phyloP scores from a whole-genome alignment of 225 moss, liverwort and hornwort genomes.

The Thuidium tamariscinum region DNA sequence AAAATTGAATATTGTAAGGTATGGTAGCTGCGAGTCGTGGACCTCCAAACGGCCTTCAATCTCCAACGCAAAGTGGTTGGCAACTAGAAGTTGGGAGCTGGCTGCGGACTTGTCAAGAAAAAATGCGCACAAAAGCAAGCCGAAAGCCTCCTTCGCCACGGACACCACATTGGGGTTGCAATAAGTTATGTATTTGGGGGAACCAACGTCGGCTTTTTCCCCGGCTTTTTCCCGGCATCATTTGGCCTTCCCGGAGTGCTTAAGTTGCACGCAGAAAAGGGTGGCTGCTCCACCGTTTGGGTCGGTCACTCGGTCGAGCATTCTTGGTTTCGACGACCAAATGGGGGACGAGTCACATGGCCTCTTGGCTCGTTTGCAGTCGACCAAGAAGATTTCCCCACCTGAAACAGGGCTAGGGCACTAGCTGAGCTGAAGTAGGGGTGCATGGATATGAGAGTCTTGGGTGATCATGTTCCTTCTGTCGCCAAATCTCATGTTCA shows the following conservation, averaged over 20 bases:
- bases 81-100: slow-evolving; percentile 3
- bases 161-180: not conserved
- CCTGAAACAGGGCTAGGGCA: no score
- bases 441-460: not conserved
- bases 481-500: not conserved
- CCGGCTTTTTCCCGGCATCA: not conserved
- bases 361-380: not conserved
- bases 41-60: not conserved
- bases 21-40: no score
- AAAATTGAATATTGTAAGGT: no score
- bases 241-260: not conserved
- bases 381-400: not conserved
- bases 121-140: not conserved
- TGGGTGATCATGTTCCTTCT: not conserved
- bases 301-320: no score
- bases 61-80: not conserved
- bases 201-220: not conserved
- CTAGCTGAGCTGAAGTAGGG: not conserved
- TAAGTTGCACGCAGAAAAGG: not conserved
- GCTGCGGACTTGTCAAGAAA: not conserved
- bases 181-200: not conserved
- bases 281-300: no score
- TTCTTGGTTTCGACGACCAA: not conserved
- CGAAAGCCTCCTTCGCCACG: not conserved
- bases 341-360: not conserved